Percentiles rank a stretch among this genome's conserved stretches.
phyloP scores from a whole-genome alignment of 2,329 filamentous ascomycete genomes.

The Neophaeococcomyces aloes region DNA sequence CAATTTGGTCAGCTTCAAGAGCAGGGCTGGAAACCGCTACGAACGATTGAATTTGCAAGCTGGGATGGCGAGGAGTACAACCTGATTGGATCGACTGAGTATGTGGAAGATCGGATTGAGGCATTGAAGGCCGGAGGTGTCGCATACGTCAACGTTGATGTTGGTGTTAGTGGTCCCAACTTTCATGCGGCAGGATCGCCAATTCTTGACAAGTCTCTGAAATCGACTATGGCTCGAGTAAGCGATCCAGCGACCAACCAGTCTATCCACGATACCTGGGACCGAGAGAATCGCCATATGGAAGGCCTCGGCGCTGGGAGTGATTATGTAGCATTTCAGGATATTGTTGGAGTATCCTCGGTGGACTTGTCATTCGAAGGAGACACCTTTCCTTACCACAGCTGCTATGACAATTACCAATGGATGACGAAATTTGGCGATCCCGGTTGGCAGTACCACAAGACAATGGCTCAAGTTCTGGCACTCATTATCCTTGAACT shows the following conservation, averaged over 20 bases:
- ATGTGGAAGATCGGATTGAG: conserved; percentile 75
- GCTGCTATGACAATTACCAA: conserved; percentile 80
- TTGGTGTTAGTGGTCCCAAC: conserved; percentile 62
- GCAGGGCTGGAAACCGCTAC: conserved; percentile 77
- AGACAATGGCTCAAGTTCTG: conserved; percentile 65
- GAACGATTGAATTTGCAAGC: conserved; percentile 93
- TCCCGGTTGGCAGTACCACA: conserved; percentile 70
- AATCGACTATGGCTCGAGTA: conserved; percentile 63
- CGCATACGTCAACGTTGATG: conserved; percentile 86
- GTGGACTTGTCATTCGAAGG: conserved; percentile 74
- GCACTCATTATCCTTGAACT: conserved; percentile 77
- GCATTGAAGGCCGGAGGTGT: conserved; percentile 61
- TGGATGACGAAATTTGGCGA: conserved; percentile 76
- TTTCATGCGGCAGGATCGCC: conserved; percentile 76
- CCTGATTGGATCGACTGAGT: conserved; percentile 85
- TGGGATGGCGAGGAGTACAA: conserved; percentile 96
- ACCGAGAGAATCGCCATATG: conserved; percentile 50
- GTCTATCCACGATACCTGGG: conserved; percentile 67
- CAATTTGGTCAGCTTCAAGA: conserved; percentile 69
- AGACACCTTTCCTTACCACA: conserved; percentile 59
- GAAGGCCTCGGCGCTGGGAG: conserved; percentile 62
- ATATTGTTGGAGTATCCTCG: conserved; percentile 78
- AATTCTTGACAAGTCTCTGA: conserved; percentile 60
- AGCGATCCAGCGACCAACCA: conserved; percentile 59
- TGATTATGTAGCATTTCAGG: conserved; percentile 84